Evolutionary conservation across 768 basidiomycete genomes (phyloP), one percentile per base, ranked within the genome.

Genomic region (Flagelloscypha sp.): DNA sequence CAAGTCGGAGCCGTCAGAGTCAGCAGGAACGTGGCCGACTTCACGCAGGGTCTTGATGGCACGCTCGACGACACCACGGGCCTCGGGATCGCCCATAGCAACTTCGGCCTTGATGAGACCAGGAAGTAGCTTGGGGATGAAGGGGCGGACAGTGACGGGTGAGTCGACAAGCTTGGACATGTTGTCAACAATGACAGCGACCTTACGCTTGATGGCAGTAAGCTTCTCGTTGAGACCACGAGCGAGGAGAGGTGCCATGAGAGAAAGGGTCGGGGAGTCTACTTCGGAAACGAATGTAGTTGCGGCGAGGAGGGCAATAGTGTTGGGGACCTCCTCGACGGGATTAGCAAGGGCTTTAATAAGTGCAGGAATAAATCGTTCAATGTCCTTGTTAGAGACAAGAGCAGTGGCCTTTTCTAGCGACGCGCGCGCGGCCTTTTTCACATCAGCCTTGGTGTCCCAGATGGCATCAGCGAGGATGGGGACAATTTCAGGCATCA

Each of bases 271-370:
- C 38, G 92, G 75, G 33, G 92, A 90, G 53, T 95, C 93, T 64
- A 97, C 93, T 73, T 97, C 93, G 35, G 93, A 88, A 87, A 97
- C 93, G 81, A 95, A 97, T 62, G 93, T 97, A 63, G 93, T 97
- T 40, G 93, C 79, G 63, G 93, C 90, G 64, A 95, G 89, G 66
- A 94, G 84, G 44, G 74, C 74, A 53, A 97, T 87, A 54, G 92
- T 95, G 52, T 79, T 83, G 52, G 93, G 86, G 40, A 97, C 93
- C 79, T 99, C 95, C 71, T 99, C 94, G 46, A 95, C 90, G 52
- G 95, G 95, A 74, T 99, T 93, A 67, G 97, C 90, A 55, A 98
- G 72, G 59, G 89, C 84, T 62, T 94, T 90, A 63, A 97, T 93
- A 54, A 99, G 79, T 59, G 93, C 93, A 50, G 88, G 89, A 73